A percentile compares a stretch with the other conserved stretches of the same genome.
Conservation (phyloP, 2,329 filamentous ascomycete genomes). For the Xylariaceae sp. region DNA sequence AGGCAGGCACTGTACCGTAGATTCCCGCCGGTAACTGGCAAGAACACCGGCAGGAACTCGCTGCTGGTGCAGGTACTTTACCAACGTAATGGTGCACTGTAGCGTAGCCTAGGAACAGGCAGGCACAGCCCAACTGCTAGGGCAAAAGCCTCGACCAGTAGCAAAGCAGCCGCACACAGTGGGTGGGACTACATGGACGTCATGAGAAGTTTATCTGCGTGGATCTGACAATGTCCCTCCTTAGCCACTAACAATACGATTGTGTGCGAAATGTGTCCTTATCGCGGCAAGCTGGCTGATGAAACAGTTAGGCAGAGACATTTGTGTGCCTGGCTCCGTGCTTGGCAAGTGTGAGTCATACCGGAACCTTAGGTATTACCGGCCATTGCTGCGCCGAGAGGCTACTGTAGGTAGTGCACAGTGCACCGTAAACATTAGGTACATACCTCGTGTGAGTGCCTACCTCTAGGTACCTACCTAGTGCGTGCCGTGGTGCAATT, state of each 20-base stretch:
- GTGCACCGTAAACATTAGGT: no score
- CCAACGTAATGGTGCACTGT: no score
- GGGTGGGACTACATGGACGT: slow-evolving; percentile 2
- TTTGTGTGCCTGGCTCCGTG: not conserved
- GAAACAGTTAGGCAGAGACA: slow-evolving; percentile 29
- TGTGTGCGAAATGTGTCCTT: slow-evolving; percentile 15
- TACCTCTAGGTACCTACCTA: no score
- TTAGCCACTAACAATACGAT: slow-evolving; percentile 28
- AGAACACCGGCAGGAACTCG: not conserved
- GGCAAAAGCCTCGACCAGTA: slow-evolving; percentile 1
- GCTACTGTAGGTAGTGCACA: no score
- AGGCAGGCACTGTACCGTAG: not conserved
- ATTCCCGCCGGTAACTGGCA: slow-evolving; percentile 3
- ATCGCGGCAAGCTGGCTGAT: slow-evolving; percentile 16
- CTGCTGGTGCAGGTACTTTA: no score
- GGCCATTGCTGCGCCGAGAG: not conserved
- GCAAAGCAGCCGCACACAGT: not conserved
- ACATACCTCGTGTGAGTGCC: no score
- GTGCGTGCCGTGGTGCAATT: no score
- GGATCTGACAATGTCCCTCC: slow-evolving; percentile 22
- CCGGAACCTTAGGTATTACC: not conserved
- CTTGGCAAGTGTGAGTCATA: slow-evolving; percentile 32
- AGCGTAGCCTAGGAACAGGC: not conserved
- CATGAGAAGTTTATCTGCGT: slow-evolving; percentile 7
- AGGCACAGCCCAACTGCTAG: not conserved